Evolutionary conservation across 2,329 filamentous ascomycete genomes (phyloP), one percentile per base, ranked within the genome.

Genomic region (Sporothrix mexicana): DNA sequence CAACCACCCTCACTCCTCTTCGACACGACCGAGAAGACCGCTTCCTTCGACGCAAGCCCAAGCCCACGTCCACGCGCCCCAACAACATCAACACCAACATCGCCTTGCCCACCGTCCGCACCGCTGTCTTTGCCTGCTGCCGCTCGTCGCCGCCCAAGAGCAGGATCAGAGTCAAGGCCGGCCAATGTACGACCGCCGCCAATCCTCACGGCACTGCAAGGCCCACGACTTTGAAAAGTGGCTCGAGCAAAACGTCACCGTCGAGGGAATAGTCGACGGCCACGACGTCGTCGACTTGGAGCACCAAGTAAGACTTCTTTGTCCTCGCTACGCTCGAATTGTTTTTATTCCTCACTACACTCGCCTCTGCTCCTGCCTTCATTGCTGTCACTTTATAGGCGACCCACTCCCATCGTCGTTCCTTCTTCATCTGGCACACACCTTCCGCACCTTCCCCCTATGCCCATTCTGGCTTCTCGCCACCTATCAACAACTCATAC

Each of bases 291-390:
- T n/a, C 13, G 25, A 53, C 23, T 6, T n/a, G 15, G 64, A 68
- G 15, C 9, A 68, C 20, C 61, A 66, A 20, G 61, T 66, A 66
- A 20, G 61, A 13, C 51, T 55, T 25, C n/a, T 25, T 25, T 23
- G 51, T 8, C 23, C 20, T 9, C 47, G n/a, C 47, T 53, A 8
- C 51, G 6, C n/a, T 53, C 51, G 51, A 10, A 10, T 53, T 20
- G 17, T 53, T n/a, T 9, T 25, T 55, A n/a, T 55, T 25, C 20
- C 7, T 23, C 20, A 20, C 30, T 36, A 36, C 30, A 36, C 30
- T 36, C 30, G n/a, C n/a, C n/a, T n/a, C 23, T 20, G 20, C 15
- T 55, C 51, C 13, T 15, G 47, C 51, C 51, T 36, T 36, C 30
- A 36, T 36, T 36, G 30, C 30, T 36, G 30, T 36, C 30, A 7